Base-by-base conservation (phyloP, 1,284 basidiomycete species). In the Cutaneotrichosporon dermatis region DNA sequence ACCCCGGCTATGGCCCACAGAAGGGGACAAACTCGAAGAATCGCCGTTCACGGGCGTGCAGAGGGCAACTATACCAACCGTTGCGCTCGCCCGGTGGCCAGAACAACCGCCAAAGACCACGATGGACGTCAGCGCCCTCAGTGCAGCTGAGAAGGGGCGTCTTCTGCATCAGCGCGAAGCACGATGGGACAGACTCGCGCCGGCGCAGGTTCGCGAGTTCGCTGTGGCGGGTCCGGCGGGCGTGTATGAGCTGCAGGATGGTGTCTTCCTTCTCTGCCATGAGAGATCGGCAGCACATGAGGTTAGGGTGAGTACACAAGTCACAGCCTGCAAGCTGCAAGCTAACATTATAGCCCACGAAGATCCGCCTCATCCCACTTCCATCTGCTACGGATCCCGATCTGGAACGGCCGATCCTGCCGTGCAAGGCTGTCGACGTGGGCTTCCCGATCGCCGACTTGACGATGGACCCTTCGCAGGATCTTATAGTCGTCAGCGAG, bases 161-260 rank as follows among this genome's bases (percentile, higher is more conserved):
- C 33, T 62, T 10, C 58, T 76, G 13, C 51, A 49, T 6, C 67
- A 61, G 2, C 51, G 70, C n/a, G 72, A 76, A 53, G 62, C 54
- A 12, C 33, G 70, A 35, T 76, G 74, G 73, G 66, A 66, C 36
- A 67, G 58, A 6, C 46, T 76, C 36, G 57, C 62, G 16, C 58
- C 63, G 3, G 60, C 41, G 7, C 55, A 66, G 40, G 60, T 62
- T 34, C 59, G 66, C 8, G 57, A 54, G 8, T 61, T 76, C 43
- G 52, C 55, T 6, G 60, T 75, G 3, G 36, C 60, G n/a, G 76
- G 76, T 2, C 67, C 58, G 6, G 73, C 71, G 35, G 71, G 73
- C 13, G 73, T 78, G 6, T 78, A 78, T 57, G 76, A 78, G 65
- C 60, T 77, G 44, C 76, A 78, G 62, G 76, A 78, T 57, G 75